Conservation (phyloP, 768 basidiomycete species). For the Rhodotorula diobovata region DNA sequence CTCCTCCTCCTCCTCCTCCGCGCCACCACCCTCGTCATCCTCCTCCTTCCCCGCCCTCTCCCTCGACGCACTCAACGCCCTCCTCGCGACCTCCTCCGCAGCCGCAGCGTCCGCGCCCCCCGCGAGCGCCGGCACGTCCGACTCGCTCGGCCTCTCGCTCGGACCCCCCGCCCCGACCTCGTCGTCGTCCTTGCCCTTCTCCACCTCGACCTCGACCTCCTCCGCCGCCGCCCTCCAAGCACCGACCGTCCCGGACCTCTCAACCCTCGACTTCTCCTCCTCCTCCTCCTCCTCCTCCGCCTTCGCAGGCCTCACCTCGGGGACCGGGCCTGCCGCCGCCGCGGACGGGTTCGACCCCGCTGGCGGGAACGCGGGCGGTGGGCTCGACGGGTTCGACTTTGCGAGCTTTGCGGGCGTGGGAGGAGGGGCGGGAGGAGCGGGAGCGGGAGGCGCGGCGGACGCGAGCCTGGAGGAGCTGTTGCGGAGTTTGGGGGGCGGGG, state of each 20-base stretch:
- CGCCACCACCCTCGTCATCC: not conserved
- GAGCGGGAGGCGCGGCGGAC: not conserved
- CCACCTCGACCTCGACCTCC: no score
- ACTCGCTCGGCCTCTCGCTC: not conserved
- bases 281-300: no score
- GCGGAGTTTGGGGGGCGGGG: not conserved
- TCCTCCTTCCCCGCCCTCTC: not conserved
- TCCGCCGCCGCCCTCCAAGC: not conserved
- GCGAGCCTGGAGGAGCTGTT: constrained; percentile 10
- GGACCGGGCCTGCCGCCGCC: no score
- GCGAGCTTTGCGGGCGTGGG: not conserved
- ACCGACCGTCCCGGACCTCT: not conserved
- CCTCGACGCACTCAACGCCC: not conserved
- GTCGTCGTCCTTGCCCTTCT: no score
- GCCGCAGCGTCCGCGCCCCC: not conserved
- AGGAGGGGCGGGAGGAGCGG: not conserved
- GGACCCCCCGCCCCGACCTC: not conserved
- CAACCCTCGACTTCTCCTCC: not conserved
- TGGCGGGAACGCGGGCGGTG: not conserved
- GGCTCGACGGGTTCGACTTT: constrained; percentile 1
- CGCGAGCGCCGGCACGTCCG: not conserved
- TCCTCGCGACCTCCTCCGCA: not conserved
- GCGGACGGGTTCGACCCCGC: not conserved
- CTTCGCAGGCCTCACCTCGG: not conserved
- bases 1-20: not conserved